A percentile compares a stretch with the other conserved stretches of the same genome.
These are phyloP conservation scores for Periconia digitata DNA, from an alignment of 2,329 filamentous ascomycete genomes.

Conservation along the genomic window DNA sequence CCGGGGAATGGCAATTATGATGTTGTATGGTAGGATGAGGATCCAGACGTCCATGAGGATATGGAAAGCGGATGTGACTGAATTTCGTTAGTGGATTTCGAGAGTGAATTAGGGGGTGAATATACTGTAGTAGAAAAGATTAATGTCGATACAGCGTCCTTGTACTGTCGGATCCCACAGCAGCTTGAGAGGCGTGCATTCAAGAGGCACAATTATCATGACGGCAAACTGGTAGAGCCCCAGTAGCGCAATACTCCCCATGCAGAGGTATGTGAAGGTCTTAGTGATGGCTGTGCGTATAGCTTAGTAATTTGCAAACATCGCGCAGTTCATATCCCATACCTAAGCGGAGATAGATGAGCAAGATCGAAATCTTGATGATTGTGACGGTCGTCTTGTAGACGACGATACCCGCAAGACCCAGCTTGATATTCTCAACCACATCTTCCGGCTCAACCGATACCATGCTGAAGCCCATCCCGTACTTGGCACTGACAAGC, in stretches of 20 bases:
- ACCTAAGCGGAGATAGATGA: slow-evolving; percentile 37
- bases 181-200: slow-evolving; percentile 32
- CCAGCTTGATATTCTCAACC: slow-evolving; percentile 19
- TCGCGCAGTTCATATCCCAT: neutral
- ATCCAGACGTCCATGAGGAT: slow-evolving; percentile 86
- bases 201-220: slow-evolving; percentile 22
- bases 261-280: slow-evolving; percentile 24
- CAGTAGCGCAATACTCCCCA: slow-evolving; percentile 25
- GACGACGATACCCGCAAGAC: slow-evolving; percentile 18
- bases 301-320: neutral
- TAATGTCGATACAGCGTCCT: slow-evolving; percentile 32
- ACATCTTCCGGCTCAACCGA: slow-evolving; percentile 14
- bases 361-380: slow-evolving; percentile 37
- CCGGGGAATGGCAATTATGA: slow-evolving; percentile 79
- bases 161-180: slow-evolving; percentile 33
- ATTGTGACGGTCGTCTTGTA: slow-evolving; percentile 26
- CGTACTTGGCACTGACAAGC: slow-evolving; percentile 14
- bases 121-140: slow-evolving; percentile 31
- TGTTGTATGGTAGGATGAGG: slow-evolving; percentile 78
- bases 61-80: slow-evolving; percentile 69
- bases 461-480: slow-evolving; percentile 20
- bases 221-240: slow-evolving; percentile 20
- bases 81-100: slow-evolving; percentile 3
- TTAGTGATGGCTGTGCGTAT: slow-evolving; percentile 18
- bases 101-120: neutral